Evolutionary conservation across 116 monocot species (phyloP).

Genomic region (Cymodocea nodosa): DNA sequence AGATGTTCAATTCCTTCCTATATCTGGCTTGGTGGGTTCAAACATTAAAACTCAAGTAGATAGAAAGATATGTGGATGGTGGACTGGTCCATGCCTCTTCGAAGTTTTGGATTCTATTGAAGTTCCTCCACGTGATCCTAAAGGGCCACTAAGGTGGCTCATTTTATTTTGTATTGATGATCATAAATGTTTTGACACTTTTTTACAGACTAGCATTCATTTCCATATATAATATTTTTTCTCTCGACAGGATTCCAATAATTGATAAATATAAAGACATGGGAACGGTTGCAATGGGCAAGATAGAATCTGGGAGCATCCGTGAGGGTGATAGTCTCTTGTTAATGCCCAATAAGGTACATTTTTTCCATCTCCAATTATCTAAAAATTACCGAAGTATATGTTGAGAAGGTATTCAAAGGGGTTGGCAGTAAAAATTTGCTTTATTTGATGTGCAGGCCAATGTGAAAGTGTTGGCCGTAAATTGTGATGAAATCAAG

Average conservation of each 20-base stretch:
- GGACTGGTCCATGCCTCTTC: constrained; percentile 82
- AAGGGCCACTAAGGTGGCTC: constrained; percentile 59
- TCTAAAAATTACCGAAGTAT: too few relatives aligned
- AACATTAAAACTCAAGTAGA: constrained; percentile 67
- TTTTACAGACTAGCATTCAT: constrained; percentile 3
- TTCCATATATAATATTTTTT: not conserved
- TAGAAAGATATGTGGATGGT: constrained; percentile 69
- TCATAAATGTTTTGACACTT: constrained; percentile 1
- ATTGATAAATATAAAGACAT: constrained; percentile 99
- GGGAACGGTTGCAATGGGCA: constrained; percentile 98
- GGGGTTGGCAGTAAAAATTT: not conserved
- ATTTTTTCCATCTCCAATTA: not conserved
- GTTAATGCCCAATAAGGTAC: constrained; percentile 95
- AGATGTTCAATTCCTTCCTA: constrained; percentile 97
- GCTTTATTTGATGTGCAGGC: constrained; percentile 31
- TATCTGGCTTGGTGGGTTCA: constrained; percentile 75
- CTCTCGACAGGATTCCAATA: constrained; percentile 65
- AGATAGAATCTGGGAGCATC: constrained; percentile 89
- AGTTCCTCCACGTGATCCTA: constrained; percentile 82
- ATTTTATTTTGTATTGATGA: not conserved
- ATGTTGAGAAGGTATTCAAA: too few relatives aligned
- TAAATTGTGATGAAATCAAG: constrained; percentile 75
- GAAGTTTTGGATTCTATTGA: constrained; percentile 74
- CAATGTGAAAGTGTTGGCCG: constrained; percentile 72
- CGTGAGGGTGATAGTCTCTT: constrained; percentile 72